These are phyloP conservation scores for Eutrema japonicum DNA, from an alignment of 345 rosid genomes.

Conservation along the genomic window DNA sequence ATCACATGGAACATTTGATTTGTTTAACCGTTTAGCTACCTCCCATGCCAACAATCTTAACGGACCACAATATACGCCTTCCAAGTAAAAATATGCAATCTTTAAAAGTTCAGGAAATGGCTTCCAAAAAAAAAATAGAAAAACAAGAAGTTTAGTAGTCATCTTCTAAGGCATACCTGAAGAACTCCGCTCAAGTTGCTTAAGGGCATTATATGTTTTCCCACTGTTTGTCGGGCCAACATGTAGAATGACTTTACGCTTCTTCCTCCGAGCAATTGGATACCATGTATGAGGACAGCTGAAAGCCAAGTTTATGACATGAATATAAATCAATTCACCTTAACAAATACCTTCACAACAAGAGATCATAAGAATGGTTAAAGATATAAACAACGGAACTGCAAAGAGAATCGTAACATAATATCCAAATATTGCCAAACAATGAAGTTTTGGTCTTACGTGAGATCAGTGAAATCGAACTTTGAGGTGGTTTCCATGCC, in stretches of 20 bases:
- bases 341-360: slow-evolving; percentile 7
- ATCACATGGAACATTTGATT: slow-evolving; percentile 85
- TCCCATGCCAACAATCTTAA: slow-evolving; percentile 96
- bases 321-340: background rate
- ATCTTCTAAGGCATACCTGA: slow-evolving; percentile 59
- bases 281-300: slow-evolving; percentile 92
- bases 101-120: slow-evolving; percentile 6
- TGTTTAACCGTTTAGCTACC: slow-evolving; percentile 85
- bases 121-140: background rate
- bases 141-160: slow-evolving; percentile 2
- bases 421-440: slow-evolving; percentile 7
- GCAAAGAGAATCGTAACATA: background rate
- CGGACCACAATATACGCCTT: slow-evolving; percentile 96
- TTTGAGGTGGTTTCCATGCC: slow-evolving; percentile 46
- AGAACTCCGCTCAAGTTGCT: slow-evolving; percentile 71
- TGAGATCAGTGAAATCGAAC: slow-evolving; percentile 78
- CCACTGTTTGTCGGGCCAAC: slow-evolving; percentile 98
- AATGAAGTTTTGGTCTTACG: slow-evolving; percentile 52
- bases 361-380: background rate
- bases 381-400: background rate
- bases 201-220: slow-evolving; percentile 81
- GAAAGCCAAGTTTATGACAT: slow-evolving; percentile 32
- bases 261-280: slow-evolving; percentile 77
- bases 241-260: slow-evolving; percentile 79
- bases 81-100: slow-evolving; percentile 34